Evolutionary conservation across 164 flowering plant genomes (phyloP), one percentile per base, ranked within the genome.

Genomic region (Pachysandra terminalis): DNA sequence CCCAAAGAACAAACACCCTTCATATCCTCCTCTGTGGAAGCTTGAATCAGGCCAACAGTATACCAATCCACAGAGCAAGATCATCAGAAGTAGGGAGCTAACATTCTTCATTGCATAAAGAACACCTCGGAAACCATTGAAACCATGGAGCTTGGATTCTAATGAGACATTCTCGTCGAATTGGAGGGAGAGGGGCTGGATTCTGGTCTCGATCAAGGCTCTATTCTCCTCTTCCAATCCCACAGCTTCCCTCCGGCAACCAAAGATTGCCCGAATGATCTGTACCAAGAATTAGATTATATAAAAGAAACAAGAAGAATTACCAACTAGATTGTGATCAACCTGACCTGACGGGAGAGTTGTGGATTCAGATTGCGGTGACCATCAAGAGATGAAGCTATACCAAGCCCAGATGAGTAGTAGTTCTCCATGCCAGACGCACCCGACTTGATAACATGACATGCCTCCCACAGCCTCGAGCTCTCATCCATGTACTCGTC

Each of bases 221-320:
- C 87, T 84, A 83, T 90, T 93, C 64, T 89, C 96, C 56, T 90
- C 96, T n/a, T n/a, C n/a, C n/a, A n/a, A n/a, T n/a, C n/a, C n/a
- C n/a, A n/a, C n/a, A n/a, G n/a, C n/a, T n/a, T 60, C 93, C 55
- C 96, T 76, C 26, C 86, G 66, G 54, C 96, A 87, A 19, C 85
- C 90, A 0, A 87, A 81, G 60, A 93, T 86, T 28, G 91, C 90
- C 24, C 96, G 60, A 10, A 83, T 78, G 23, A 87, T 82, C 96
- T 93, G 87, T 64, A 55, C 21, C 56, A 58, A 59, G 13, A 63
- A 68, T 60, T 10, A 57, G 22, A 49, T 10, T 53, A 15, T 37
- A 1, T 3, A 3, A n/a, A 24, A 53, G 5, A 54, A 40, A 16
- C 55, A 49, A 23, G 66, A 55, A 45, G 66, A 56, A 48, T 35